These are phyloP conservation scores for Marchantia polymorpha DNA, from an alignment of 225 moss, liverwort and hornwort species.

Conservation along the genomic window DNA sequence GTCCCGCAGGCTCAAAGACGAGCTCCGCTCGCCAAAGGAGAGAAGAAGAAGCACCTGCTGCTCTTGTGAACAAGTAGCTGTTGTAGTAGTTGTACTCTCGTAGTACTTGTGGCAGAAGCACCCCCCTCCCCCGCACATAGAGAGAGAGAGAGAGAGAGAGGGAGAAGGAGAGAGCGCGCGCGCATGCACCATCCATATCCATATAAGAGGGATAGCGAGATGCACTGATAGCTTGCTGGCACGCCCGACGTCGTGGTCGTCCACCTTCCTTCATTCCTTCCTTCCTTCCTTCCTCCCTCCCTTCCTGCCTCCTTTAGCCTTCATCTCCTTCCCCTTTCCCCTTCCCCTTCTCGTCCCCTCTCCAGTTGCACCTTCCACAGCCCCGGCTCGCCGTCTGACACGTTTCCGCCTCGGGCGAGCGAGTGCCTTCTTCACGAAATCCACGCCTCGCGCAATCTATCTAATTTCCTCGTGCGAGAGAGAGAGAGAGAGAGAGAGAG, in stretches of 20 bases:
- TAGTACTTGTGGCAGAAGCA: too few species aligned
- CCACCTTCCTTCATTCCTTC: not conserved
- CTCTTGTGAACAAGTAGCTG: too few species aligned
- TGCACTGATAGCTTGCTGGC: not conserved
- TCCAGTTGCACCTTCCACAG: too few species aligned
- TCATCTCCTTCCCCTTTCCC: too few species aligned
- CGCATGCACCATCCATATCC: not conserved
- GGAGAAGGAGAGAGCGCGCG: too few species aligned
- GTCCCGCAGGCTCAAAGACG: not conserved
- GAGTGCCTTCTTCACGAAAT: not conserved
- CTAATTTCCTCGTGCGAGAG: not conserved
- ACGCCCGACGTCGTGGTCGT: not conserved
- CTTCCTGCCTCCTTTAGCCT: not conserved
- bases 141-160: too few species aligned
- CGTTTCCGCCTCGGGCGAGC: not conserved
- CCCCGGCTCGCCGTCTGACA: too few species aligned
- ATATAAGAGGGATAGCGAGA: not conserved
- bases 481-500: too few species aligned
- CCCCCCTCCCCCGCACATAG: too few species aligned
- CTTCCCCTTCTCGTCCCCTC: too few species aligned
- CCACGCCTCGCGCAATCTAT: constrained; percentile 14
- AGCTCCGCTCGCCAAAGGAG: not conserved
- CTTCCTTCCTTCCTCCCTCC: not conserved
- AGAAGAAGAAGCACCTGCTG: not conserved
- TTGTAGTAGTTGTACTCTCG: too few species aligned